Conservation (phyloP, 2,329 filamentous ascomycete genomes). For the Herpomyces periplanetae region DNA sequence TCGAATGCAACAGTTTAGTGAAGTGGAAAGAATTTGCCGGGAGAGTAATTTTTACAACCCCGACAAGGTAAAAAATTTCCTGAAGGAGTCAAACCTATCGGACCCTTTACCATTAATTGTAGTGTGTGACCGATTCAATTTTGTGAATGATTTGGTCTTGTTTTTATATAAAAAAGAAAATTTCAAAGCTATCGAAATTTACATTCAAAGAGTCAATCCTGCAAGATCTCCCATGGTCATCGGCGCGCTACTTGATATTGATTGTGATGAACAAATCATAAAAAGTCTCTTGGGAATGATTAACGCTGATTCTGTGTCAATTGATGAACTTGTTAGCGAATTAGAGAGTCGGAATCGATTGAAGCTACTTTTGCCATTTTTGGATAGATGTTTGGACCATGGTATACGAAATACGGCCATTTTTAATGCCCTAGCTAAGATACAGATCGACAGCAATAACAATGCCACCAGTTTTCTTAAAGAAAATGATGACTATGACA, state of each 20-base stretch:
- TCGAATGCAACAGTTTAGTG: conserved; percentile 61
- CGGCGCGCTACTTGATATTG: conserved; percentile 69
- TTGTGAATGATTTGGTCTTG: conserved; percentile 77
- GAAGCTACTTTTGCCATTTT: conserved; percentile 77
- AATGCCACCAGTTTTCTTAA: conserved; percentile 89
- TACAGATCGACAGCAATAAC: conserved; percentile 96
- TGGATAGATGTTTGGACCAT: conserved; percentile 52
- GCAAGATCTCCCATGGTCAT: conserved; percentile 61
- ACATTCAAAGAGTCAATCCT: conserved; percentile 87
- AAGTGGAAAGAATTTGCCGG: conserved; percentile 85
- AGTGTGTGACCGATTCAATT: conserved; percentile 96
- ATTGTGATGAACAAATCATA: conserved; percentile 86
- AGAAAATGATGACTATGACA: conserved; percentile 88
- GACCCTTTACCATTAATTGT: conserved; percentile 91
- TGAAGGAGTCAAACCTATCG: conserved; percentile 68
- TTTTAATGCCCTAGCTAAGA: conserved; percentile 89
- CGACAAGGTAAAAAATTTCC: conserved; percentile 94
- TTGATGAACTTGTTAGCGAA: conserved; percentile 67
- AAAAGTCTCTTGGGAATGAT: conserved; percentile 61
- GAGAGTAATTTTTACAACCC: conserved; percentile 35
- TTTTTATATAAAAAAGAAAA: conserved; percentile 97
- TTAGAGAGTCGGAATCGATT: conserved; percentile 86
- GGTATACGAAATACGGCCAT: conserved; percentile 89
- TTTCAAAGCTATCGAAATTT: conserved; percentile 92
- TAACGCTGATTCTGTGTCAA: conserved; percentile 44